Evolutionary conservation across 768 basidiomycete species (phyloP), one percentile per base, ranked within the genome.

Genomic region (Mycena floridula): DNA sequence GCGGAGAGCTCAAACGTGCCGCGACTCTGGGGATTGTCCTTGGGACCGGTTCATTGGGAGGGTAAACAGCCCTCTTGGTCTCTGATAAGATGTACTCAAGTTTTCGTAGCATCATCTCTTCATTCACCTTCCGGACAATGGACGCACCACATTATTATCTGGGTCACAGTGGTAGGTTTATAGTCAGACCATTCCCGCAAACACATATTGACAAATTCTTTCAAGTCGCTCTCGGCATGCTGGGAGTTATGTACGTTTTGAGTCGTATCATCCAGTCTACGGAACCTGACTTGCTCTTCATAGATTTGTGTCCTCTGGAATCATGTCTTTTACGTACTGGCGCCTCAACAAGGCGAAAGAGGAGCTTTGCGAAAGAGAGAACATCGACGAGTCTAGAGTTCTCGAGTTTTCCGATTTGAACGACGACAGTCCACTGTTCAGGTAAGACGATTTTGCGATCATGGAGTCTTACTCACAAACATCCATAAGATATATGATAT

Each of bases 31-130:
- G 68, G 3, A 61, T 70, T 60, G 60, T 73, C 18, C 60, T 70
- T 44, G 70, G 72, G 22, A 6, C 64, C 2, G 72, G 65, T 35
- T 74, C 72, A 42, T 49, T 72, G 5, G 72, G 71, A 47, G 71
- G 67, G 35, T 44, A 37, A 6, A n/a, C 20, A n/a, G 58, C 25
- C 61, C 18, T 7, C 32, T 13, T 35, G 32, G 15, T 15, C 32
- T 13, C 18, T 18, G 7, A 15, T 35, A 35, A 18, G 18, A 35
- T 7, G 32, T 13, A 15, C 32, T 35, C 15, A 35, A 35, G 18
- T 35, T 35, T n/a, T 3, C 7, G 13, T 43, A 62, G 65, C 47
- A 72, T 9, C 53, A 53, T 2, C 49, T 57, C 41, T 45, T 73
- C n/a, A 43, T 50, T 25, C 50, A 62, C 45, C 51, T 57, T 55